phyloP scores from a whole-genome alignment of 208 protist genomes.

The Acanthamoeba lenticulata region DNA sequence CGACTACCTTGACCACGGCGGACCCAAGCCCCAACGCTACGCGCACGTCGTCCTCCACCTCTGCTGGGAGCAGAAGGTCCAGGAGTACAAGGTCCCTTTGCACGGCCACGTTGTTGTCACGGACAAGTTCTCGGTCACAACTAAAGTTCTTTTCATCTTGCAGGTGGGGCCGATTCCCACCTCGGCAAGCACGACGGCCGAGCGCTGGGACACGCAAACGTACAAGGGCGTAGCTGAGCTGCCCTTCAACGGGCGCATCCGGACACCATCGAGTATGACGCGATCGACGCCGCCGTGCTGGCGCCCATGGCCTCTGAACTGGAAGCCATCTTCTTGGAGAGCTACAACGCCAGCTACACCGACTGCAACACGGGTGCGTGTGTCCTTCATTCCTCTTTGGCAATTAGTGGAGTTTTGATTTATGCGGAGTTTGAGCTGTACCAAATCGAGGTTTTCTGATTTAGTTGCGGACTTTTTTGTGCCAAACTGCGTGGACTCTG shows the following conservation, averaged over 20 bases:
- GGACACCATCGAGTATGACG: neutral
- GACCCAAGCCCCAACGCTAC: neutral
- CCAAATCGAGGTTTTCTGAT: too few species aligned
- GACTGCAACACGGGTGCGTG: too few species aligned
- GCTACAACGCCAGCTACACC: slow-evolving; percentile 19
- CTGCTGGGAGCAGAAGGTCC: neutral
- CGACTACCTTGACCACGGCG: neutral
- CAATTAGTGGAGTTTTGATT: too few species aligned
- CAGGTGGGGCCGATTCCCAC: neutral
- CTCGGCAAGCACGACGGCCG: neutral
- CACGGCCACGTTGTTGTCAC: too few species aligned
- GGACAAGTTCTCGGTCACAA: too few species aligned
- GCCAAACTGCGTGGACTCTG: neutral
- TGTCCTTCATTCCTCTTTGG: too few species aligned
- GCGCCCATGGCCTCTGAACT: neutral
- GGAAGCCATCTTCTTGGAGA: neutral
- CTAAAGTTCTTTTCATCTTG: too few species aligned
- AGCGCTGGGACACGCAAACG: neutral
- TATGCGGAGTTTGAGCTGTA: too few species aligned
- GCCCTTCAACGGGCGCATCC: slow-evolving; percentile 13
- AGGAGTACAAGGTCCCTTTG: slow-evolving; percentile 20
- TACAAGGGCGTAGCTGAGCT: neutral
- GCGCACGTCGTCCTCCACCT: neutral
- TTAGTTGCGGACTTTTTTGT: too few species aligned
- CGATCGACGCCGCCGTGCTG: neutral